Conservation (phyloP, 495 filamentous ascomycete genomes). For the Aspergillus haitiensis region DNA sequence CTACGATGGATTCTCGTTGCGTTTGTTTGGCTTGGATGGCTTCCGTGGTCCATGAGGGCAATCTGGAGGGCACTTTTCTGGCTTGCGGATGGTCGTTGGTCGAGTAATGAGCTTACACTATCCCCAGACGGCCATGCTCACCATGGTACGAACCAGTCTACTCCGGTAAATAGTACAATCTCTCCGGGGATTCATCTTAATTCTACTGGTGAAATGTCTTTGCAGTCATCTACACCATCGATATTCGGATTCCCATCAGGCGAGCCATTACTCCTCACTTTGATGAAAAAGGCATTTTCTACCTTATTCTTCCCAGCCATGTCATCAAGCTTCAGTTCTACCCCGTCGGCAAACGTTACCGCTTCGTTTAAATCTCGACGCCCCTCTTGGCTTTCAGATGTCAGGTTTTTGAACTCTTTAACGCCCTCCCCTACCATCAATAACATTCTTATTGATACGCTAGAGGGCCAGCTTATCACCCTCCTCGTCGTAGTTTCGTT, state of each 20-base stretch:
- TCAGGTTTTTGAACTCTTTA: constrained; percentile 68
- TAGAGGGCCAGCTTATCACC: constrained; percentile 94
- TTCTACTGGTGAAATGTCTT: constrained; percentile 25
- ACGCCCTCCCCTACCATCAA: constrained; percentile 75
- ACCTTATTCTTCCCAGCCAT: constrained; percentile 42
- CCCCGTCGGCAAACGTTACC: constrained; percentile 27
- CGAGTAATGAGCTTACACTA: constrained; percentile 38
- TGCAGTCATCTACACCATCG: constrained; percentile 43
- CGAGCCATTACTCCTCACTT: constrained; percentile 50
- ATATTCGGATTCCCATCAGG: constrained; percentile 44
- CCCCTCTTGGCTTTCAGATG: constrained; percentile 63
- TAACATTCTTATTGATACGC: constrained; percentile 72
- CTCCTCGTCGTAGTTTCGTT: constrained; percentile 86
- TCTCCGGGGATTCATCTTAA: constrained; percentile 29
- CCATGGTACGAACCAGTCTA: constrained; percentile 36
- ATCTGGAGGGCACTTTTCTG: constrained; percentile 93
- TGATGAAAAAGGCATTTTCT: constrained; percentile 48
- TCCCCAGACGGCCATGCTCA: constrained; percentile 23
- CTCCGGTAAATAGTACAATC: constrained; percentile 34
- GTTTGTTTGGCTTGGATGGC: constrained; percentile 82
- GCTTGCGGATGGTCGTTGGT: constrained; percentile 90
- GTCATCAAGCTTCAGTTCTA: constrained; percentile 24
- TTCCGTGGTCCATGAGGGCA: constrained; percentile 88
- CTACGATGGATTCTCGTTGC: constrained; percentile 73
- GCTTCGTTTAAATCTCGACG: constrained; percentile 34